phyloP scores from a whole-genome alignment of 306 rosid genomes.

The Mucuna pruriens region DNA sequence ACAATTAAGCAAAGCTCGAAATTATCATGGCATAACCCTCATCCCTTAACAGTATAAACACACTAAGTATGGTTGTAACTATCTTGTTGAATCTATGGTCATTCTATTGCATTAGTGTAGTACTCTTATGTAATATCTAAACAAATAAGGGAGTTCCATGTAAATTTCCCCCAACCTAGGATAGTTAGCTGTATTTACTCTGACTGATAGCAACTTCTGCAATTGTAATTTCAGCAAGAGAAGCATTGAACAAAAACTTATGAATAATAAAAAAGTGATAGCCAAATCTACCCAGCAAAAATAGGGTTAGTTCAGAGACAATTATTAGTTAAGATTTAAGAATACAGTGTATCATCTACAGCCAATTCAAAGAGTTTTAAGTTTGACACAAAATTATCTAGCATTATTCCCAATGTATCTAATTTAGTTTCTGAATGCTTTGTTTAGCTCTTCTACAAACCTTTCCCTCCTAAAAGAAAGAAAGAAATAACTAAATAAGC shows the following conservation, averaged over 20 bases:
- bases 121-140: conserved; percentile 1
- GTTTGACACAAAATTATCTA: neutral
- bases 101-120: neutral
- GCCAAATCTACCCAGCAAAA: conserved; percentile 14
- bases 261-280: neutral
- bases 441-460: conserved; percentile 12
- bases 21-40: conserved; percentile 12
- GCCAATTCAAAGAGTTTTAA: neutral
- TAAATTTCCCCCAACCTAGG: conserved; percentile 12
- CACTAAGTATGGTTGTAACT: neutral
- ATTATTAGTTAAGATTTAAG: conserved; percentile 2
- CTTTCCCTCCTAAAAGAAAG: neutral
- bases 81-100: neutral
- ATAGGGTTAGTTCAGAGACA: neutral
- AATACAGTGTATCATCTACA: neutral
- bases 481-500: conserved; percentile 11
- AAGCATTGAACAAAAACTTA: neutral
- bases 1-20: conserved; percentile 11
- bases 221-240: conserved; percentile 15
- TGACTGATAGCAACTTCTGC: conserved; percentile 7
- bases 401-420: neutral
- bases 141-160: neutral
- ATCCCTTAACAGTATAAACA: conserved; percentile 26
- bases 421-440: conserved; percentile 12
- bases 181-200: conserved; percentile 1